Evolutionary conservation across 1,284 basidiomycete species (phyloP).

Genomic region (Microbotryum violaceum): DNA sequence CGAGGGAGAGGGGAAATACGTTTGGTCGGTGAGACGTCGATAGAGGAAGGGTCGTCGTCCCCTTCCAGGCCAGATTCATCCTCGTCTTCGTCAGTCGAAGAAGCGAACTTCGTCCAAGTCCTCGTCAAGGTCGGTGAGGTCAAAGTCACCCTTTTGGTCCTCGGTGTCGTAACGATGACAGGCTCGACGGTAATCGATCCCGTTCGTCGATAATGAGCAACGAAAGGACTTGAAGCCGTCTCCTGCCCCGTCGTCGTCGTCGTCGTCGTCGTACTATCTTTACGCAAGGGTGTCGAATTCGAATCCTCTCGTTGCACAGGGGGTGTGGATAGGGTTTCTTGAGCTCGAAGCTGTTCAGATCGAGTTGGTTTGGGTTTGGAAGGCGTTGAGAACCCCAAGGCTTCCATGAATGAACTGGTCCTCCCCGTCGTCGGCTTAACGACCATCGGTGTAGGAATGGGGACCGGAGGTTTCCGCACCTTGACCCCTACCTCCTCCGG

Average conservation of each 20-base stretch:
- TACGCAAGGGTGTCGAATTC: not conserved
- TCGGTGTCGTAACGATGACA: slow-evolving; percentile 55
- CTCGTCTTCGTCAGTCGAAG: slow-evolving; percentile 43
- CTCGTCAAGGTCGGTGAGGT: slow-evolving; percentile 34
- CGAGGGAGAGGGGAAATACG: not conserved
- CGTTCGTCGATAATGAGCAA: slow-evolving; percentile 74
- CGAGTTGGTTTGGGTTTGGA: slow-evolving; percentile 6
- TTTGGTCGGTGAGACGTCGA: not conserved
- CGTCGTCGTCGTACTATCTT: not conserved
- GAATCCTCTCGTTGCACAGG: not conserved
- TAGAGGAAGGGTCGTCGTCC: slow-evolving; percentile 22
- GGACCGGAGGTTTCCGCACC: not conserved
- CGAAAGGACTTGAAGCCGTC: slow-evolving; percentile 59
- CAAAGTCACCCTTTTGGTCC: slow-evolving; percentile 46
- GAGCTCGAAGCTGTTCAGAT: not conserved
- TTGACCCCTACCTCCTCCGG: slow-evolving; percentile 19
- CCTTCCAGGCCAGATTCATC: not conserved
- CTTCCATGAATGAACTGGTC: too few species aligned
- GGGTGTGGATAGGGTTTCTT: too few species aligned
- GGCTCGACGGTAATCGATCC: slow-evolving; percentile 64
- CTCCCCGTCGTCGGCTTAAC: not conserved
- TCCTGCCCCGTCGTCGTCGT: slow-evolving; percentile 45
- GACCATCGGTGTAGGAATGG: not conserved
- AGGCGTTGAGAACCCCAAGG: slow-evolving; percentile 30
- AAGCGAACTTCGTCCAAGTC: slow-evolving; percentile 57